Percentiles rank a stretch among this genome's conserved stretches.
These are phyloP conservation scores for Metarhizium brunneum DNA, from an alignment of 2,329 filamentous ascomycete species.

Conservation along the genomic window DNA sequence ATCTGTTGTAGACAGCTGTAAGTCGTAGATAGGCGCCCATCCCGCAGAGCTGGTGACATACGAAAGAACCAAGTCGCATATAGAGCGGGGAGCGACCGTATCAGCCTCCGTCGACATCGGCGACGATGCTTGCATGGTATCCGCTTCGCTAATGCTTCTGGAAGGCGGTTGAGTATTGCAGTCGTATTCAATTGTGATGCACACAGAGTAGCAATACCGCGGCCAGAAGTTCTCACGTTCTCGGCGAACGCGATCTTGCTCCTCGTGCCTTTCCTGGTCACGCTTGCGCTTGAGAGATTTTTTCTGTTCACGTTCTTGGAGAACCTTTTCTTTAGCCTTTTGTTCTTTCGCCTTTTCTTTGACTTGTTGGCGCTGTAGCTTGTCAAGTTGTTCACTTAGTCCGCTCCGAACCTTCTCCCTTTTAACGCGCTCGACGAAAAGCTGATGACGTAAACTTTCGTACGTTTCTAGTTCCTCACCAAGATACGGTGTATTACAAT, in stretches of 20 bases:
- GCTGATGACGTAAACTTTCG: conserved; percentile 29
- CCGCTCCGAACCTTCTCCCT: conserved; percentile 22
- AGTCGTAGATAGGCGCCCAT: conserved; percentile 54
- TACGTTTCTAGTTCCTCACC: conserved; percentile 29
- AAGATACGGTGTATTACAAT: conserved; percentile 12
- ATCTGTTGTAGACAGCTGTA: conserved; percentile 47
- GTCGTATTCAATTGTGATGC: conserved; percentile 38
- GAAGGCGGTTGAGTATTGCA: conserved; percentile 33
- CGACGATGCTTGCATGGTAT: conserved; percentile 25
- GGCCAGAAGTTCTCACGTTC: conserved; percentile 41
- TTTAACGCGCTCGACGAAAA: conserved; percentile 29
- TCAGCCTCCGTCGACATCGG: conserved; percentile 10
- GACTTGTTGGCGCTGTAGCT: conserved; percentile 19
- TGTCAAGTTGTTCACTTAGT: conserved; percentile 20
- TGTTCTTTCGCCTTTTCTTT: conserved; percentile 18
- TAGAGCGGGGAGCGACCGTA: conserved; percentile 5
- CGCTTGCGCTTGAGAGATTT: conserved; percentile 24
- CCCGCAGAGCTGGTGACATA: conserved; percentile 49
- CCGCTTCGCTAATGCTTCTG: conserved; percentile 42
- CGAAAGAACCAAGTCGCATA: conserved; percentile 41
- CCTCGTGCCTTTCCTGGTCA: conserved; percentile 26
- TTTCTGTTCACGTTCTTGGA: conserved; percentile 25
- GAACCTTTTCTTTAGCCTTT: conserved; percentile 22
- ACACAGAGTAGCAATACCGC: conserved; percentile 35
- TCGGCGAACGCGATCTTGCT: conserved; percentile 32